Evolutionary conservation across 108 stramenopile species (phyloP).

Genomic region (Epipyxis sp.): DNA sequence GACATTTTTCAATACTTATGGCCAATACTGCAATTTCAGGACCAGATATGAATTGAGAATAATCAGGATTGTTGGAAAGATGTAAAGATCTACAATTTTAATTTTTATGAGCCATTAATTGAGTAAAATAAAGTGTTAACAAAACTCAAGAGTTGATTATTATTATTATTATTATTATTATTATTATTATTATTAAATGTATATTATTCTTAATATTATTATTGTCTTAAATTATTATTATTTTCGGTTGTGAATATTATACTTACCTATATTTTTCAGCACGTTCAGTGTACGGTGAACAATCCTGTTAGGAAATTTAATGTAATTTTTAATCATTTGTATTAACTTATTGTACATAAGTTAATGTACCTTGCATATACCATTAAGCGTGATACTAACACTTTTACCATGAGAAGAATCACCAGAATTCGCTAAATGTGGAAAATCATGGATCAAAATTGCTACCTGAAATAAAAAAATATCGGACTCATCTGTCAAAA

Average conservation of each 20-base stretch:
- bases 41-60: conserved; percentile 20
- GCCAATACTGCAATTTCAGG: conserved; percentile 14
- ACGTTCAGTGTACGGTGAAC: too few relatives aligned
- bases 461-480: too few relatives aligned
- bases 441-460: conserved; percentile 27
- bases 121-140: background rate
- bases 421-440: background rate
- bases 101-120: background rate
- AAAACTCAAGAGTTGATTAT: too few relatives aligned
- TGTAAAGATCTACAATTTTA: background rate
- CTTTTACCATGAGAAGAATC: conserved; percentile 2
- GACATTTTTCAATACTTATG: background rate
- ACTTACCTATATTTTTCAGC: too few relatives aligned
- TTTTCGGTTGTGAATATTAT: too few relatives aligned
- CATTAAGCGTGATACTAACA: conserved; percentile 11
- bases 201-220: too few relatives aligned
- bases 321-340: background rate
- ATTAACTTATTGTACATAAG: too few relatives aligned
- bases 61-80: background rate
- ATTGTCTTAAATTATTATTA: too few relatives aligned
- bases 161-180: too few relatives aligned
- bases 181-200: too few relatives aligned
- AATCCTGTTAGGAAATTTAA: too few relatives aligned
- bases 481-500: too few relatives aligned
- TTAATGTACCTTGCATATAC: background rate